Evolutionary conservation across 106 monocot genomes (phyloP), one percentile per base, ranked within the genome.

Genomic region (Posidonia australis): DNA sequence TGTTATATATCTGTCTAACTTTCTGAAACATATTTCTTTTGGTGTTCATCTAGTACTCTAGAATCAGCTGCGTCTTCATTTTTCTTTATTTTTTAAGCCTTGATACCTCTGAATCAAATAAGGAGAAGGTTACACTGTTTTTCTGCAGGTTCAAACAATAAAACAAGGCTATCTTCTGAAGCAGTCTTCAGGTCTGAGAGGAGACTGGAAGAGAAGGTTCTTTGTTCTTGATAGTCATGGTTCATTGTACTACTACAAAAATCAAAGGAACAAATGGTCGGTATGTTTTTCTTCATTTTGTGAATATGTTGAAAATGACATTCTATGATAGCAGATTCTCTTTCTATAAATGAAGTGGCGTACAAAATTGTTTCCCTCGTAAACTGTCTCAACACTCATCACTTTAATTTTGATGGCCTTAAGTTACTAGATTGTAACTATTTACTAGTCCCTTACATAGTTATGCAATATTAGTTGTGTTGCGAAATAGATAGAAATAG

Each of bases 111-210:
- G 48, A n/a, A n/a, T 20, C n/a, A 22, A 53, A 25, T 13, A 25
- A 14, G 0, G 6, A 18, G 13, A 14, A 27, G 57, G 57, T 13
- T 25, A 25, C 25, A 14, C 13, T 30, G 5, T 63, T 5, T 6
- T 74, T 30, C 42, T 77, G 43, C 67, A 98, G 96, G 87, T 90
- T 77, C 80, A 90, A 69, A 85, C 87, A 57, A 85, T 98, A 70
- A 98, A 91, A 65, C 96, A 98, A 85, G 96, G 96, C 2, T 98
- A 98, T 79, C 87, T 98, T 66, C 79, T 90, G 52, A 98, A 98
- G 66, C 82, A 75, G 6, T 84, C 96, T 66, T 79, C 82, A 72
- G 82, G 75, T 64, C 58, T 82, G 64, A 82, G 84, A 77, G 94
- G 81, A 72, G 90, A 85, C 46, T 87, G 96, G 90, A 87, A 98